Base-by-base conservation (phyloP, 2,329 filamentous ascomycete genomes). In the Sordariomycetes sp. region DNA sequence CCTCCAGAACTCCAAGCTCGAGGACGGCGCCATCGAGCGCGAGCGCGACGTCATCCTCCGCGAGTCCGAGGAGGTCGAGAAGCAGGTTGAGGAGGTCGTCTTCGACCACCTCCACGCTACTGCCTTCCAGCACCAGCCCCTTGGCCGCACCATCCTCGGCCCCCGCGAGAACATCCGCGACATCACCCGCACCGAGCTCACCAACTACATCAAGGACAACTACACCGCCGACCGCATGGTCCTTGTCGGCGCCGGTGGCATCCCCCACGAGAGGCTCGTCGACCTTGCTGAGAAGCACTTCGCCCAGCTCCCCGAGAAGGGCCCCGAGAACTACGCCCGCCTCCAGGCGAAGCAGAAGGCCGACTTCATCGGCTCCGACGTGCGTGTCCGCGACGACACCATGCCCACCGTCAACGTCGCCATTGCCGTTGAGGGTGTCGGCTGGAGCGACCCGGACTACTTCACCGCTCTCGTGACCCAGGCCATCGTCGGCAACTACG, bases 161-260 rank as follows among this genome's bases (percentile, higher is more conserved):
- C 94, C 94, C 66, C 92, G 91, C 77, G 86, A 99, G 82, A 99
- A 99, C 83, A 99, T 99, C 75, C 85, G 91, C 74, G 91, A 88
- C 76, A 99, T 99, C 77, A 87, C 88, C 75, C 88, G 91, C 69
- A 85, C 90, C 68, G 93, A 99, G 76, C 83, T 99, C 66, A 79
- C 81, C 74, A 89, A 89, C 80, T 99, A 99, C 80, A 97, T 99
- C 83, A 96, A 96, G 83, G 94, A 85, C 79, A 99, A 99, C 85
- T 99, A 99, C 83, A 97, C 92, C 60, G 93, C 94, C 65, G 94
- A 99, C 79, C 92, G 95, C 75, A 99, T 99, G 93, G 93, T 99
- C 64, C 88, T 99, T 54, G 94, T 97, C 66, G 92, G 92, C 72
- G 87, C 94, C 65, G 94, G 94, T 75, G 94, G 94, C 68, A 81